Evolutionary conservation across 2,329 filamentous ascomycete genomes (phyloP), one percentile per base, ranked within the genome.

Genomic region (Penicillium frequentans): DNA sequence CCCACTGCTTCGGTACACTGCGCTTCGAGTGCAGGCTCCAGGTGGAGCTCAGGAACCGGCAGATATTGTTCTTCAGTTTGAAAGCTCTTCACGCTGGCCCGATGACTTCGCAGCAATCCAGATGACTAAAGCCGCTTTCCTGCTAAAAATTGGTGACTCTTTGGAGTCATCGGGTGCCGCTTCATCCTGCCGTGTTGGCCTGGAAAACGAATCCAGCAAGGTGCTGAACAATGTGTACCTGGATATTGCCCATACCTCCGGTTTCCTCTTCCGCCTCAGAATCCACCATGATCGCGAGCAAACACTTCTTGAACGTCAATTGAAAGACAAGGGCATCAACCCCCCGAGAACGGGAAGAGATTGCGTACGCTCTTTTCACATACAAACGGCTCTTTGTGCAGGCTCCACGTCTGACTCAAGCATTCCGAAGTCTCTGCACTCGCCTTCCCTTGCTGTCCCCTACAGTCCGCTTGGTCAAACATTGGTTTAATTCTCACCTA

Each of bases 41-140:
- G 61, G 64, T 42, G 62, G 64, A 26, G 59, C 62, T 21, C 59
- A 65, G 8, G 61, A 67, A 11, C 88, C 90, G 0, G 88, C 93
- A 63, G 88, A 96, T 64, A 84, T 96, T 31, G 84, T 92, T 43
- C 82, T 99, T 48, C 93, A 93, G 69, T 98, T 99, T 66, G 95
- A 99, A 76, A 90, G 90, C 5, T 98, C 95, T 7, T 88, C 87
- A 46, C 89, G 91, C 64, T 99, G 95, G 95, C 95, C 95, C 0
- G 93, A 98, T 70, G 91, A 96, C 69, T 77, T 98, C 9, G 85
- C 85, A 3, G 93, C 93, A 5, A 96, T 98, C 55, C 95, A 99
- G 73, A 86, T 92, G 68, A 93, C 92, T 13, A 99, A 99, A 75
- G 84, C 96, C 39, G 95, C 96, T 3, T 96, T 99, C 70, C 81